These are phyloP conservation scores for Pichia sp. DNA, from an alignment of 1,139 yeast genomes.

Conservation along the genomic window DNA sequence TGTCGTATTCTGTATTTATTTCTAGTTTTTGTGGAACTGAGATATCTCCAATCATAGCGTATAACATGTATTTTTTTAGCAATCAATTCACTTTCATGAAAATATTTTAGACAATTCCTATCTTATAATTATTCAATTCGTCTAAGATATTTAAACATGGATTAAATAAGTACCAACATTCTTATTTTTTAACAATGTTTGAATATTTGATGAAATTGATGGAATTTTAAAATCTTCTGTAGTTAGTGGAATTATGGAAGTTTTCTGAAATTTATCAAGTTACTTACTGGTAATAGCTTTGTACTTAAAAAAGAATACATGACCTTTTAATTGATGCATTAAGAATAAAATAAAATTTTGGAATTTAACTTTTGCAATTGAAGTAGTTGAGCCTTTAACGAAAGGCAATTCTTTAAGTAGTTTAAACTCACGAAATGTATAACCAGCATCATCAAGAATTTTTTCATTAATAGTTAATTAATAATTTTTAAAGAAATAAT, in stretches of 20 bases:
- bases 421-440: conserved; percentile 19
- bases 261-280: too few relatives aligned
- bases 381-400: conserved; percentile 14
- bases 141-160: conserved; percentile 10
- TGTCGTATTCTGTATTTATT: conserved; percentile 32
- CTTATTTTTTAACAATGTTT: too few relatives aligned
- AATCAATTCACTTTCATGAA: conserved; percentile 32
- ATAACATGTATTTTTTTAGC: conserved; percentile 19
- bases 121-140: too few relatives aligned
- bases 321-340: not conserved
- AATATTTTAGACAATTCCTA: too few relatives aligned
- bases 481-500: too few relatives aligned
- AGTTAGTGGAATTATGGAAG: too few relatives aligned
- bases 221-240: too few relatives aligned
- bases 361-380: too few relatives aligned
- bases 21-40: conserved; percentile 29
- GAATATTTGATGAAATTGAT: too few relatives aligned
- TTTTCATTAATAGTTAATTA: too few relatives aligned
- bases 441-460: conserved; percentile 26
- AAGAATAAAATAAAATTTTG: conserved; percentile 9
- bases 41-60: conserved; percentile 40
- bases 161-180: not conserved
- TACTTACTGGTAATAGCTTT: too few relatives aligned
- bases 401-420: conserved; percentile 25
- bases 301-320: too few relatives aligned